These are phyloP conservation scores for Solanum tarapatanum DNA, from an alignment of 257 asterid species.

Conservation along the genomic window DNA sequence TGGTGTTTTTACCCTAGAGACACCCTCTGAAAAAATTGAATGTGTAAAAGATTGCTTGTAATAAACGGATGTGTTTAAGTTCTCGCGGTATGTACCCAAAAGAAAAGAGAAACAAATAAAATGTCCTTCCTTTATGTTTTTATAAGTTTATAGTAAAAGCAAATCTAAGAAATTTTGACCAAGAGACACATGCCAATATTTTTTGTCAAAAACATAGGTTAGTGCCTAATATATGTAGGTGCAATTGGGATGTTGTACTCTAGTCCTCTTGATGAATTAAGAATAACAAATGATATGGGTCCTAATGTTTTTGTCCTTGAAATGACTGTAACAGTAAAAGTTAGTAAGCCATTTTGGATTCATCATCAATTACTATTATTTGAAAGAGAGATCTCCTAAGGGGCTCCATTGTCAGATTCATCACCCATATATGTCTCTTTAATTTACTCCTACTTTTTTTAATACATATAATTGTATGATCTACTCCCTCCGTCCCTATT, in stretches of 20 bases:
- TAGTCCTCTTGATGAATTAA: neutral
- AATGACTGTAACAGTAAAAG: neutral
- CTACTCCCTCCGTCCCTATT: too few relatives aligned
- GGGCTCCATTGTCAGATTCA: neutral
- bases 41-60: neutral
- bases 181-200: neutral
- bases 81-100: neutral
- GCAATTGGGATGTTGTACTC: neutral
- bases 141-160: neutral
- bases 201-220: neutral
- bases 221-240: neutral
- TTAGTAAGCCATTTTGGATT: neutral
- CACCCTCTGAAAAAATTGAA: neutral
- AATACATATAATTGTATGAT: neutral
- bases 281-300: neutral
- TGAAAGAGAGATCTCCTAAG: neutral
- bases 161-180: neutral
- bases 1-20: too few relatives aligned
- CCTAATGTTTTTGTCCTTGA: conserved; percentile 2
- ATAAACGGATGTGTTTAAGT: neutral
- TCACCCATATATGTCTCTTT: neutral
- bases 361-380: neutral
- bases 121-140: neutral
- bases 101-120: neutral
- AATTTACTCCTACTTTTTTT: neutral